Conservation (phyloP, 139 green algal species). For the Chlamydomonas schloesseri region DNA sequence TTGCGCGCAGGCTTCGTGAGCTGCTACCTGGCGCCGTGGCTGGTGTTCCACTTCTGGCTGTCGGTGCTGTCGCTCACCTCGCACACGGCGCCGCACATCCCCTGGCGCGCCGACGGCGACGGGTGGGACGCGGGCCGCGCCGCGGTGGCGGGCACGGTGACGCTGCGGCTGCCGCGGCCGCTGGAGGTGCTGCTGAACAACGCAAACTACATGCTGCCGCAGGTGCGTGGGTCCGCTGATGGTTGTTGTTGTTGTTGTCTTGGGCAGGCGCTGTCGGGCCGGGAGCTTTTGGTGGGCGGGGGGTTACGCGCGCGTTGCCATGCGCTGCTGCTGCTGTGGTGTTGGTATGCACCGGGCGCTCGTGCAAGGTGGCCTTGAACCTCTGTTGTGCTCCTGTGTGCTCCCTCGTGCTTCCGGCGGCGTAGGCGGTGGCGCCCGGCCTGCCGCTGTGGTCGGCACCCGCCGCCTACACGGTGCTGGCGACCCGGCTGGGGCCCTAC, state of each 20-base stretch:
- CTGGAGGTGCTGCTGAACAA: slow-evolving; percentile 68
- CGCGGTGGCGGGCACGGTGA: slow-evolving; percentile 60
- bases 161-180: slow-evolving; percentile 53
- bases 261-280: too few species aligned
- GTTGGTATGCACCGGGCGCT: too few species aligned
- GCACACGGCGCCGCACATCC: slow-evolving; percentile 66
- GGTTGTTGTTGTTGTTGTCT: neutral
- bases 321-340: too few species aligned
- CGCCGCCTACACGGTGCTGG: slow-evolving; percentile 40
- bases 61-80: slow-evolving; percentile 50
- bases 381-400: too few species aligned
- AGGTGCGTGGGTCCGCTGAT: neutral
- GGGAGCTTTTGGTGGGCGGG: too few species aligned
- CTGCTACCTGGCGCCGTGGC: slow-evolving; percentile 64
- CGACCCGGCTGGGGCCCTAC: slow-evolving; percentile 56
- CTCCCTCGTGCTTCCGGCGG: too few species aligned
- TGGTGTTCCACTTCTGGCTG: slow-evolving; percentile 72
- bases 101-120: slow-evolving; percentile 7
- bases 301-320: too few species aligned
- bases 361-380: too few species aligned
- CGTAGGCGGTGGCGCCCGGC: slow-evolving; percentile 14
- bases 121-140: slow-evolving; percentile 56
- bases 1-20: slow-evolving; percentile 40
- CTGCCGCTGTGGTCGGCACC: slow-evolving; percentile 48
- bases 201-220: slow-evolving; percentile 67